Evolutionary conservation across 352 stramenopile genomes (phyloP).

Genomic region (Nannochloropsis limnetica): DNA sequence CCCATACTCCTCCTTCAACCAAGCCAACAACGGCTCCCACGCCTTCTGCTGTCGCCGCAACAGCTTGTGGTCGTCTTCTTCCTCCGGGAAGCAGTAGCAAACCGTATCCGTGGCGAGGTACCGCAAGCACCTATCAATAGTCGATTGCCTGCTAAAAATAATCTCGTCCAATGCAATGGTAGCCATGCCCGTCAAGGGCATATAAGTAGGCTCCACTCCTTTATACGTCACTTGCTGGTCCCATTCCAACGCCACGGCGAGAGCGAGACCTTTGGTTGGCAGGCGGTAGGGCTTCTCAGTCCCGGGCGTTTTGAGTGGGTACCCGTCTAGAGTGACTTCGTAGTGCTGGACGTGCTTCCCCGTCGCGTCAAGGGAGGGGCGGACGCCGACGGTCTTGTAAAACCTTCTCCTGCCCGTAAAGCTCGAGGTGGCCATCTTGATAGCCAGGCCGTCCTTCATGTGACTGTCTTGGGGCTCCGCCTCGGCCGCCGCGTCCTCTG

Average conservation of each 20-base stretch:
- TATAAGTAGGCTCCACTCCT: conserved; percentile 22
- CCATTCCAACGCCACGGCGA: conserved; percentile 4
- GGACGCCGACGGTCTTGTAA: conserved; percentile 27
- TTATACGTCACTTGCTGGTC: conserved; percentile 34
- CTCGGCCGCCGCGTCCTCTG: conserved; percentile 17
- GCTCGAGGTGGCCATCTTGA: conserved; percentile 34
- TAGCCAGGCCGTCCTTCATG: conserved; percentile 28
- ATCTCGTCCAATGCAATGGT: conserved; percentile 34
- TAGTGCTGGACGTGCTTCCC: conserved; percentile 6
- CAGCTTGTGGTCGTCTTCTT: conserved; percentile 3
- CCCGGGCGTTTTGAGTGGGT: conserved; percentile 17
- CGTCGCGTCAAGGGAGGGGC: background rate
- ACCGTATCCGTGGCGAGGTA: conserved; percentile 9
- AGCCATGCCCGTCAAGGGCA: conserved; percentile 26
- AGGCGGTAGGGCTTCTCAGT: conserved; percentile 32
- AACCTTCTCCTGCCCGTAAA: conserved; percentile 27
- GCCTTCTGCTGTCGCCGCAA: background rate
- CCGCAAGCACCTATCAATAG: conserved; percentile 17
- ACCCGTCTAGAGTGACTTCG: conserved; percentile 29
- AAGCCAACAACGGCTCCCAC: conserved; percentile 6
- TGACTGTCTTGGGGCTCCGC: conserved; percentile 23
- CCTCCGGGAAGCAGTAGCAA: conserved; percentile 28
- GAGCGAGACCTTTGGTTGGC: background rate
- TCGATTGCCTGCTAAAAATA: conserved; percentile 21
- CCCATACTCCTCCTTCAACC: background rate